Evolutionary conservation across 2,329 filamentous ascomycete species (phyloP).

Genomic region (Cryoendolithus antarcticus): DNA sequence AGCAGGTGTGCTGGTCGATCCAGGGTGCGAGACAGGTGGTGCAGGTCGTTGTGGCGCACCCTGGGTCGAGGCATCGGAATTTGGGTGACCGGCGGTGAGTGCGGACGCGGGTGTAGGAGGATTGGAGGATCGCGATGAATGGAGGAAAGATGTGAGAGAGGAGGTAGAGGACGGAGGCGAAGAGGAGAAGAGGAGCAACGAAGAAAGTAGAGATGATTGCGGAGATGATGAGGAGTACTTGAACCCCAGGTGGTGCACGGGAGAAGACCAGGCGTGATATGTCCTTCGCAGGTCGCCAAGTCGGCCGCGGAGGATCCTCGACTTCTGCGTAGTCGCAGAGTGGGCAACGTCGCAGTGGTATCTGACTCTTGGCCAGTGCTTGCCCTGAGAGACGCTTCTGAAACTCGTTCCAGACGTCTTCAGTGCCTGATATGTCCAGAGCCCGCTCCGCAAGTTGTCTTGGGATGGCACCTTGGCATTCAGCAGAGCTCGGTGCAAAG

Average conservation of each 20-base stretch:
- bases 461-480: slow-evolving; percentile 62
- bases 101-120: slow-evolving; percentile 48
- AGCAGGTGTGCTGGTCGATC: slow-evolving; percentile 81
- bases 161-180: slow-evolving; percentile 37
- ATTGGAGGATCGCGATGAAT: slow-evolving; percentile 7
- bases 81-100: slow-evolving; percentile 60
- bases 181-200: slow-evolving; percentile 36
- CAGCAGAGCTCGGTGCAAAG: slow-evolving; percentile 57
- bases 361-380: slow-evolving; percentile 55
- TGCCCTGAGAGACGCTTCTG: slow-evolving; percentile 71
- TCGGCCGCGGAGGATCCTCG: slow-evolving; percentile 37
- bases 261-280: slow-evolving; percentile 14
- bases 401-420: slow-evolving; percentile 60
- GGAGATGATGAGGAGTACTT: slow-evolving; percentile 35
- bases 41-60: slow-evolving; percentile 62
- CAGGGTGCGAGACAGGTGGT: slow-evolving; percentile 71
- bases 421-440: slow-evolving; percentile 57
- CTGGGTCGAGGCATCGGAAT: slow-evolving; percentile 62
- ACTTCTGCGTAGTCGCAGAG: slow-evolving; percentile 88
- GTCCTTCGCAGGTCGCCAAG: slow-evolving; percentile 10
- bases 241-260: slow-evolving; percentile 24
- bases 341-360: slow-evolving; percentile 72
- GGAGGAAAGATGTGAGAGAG: slow-evolving; percentile 25
- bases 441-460: slow-evolving; percentile 59
- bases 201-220: slow-evolving; percentile 14